Base-by-base conservation (phyloP, 1,139 yeast genomes). In the Saccharomyces hybrid region DNA sequence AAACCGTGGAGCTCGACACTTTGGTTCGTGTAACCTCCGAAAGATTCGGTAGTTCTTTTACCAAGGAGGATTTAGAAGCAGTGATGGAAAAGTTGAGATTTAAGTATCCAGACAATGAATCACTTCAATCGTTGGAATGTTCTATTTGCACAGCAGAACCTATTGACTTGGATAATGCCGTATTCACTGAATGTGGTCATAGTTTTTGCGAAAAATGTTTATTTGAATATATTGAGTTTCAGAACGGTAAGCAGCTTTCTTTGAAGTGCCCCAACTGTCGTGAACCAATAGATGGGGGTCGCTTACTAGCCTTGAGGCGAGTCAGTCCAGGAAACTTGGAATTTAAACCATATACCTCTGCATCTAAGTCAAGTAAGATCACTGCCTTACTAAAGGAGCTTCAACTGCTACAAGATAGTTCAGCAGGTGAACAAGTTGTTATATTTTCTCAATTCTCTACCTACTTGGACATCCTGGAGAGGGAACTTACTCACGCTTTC, bases 381-480 rank as follows among this genome's bases (percentile, higher is more conserved):
- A 81, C 81, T 58, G 90, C 96, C 0, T 74, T 93, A 38, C 61
- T 88, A 3, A 71, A 74, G 9, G 90, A 86, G 64, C 71, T 88
- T 42, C 75, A 77, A 55, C 74, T 69, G 47, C 72, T 86, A 19
- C 76, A 77, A 59, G 78, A 76, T 28, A 80, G 81, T 52, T 75
- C 77, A 34, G 81, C 87, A 3, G 81, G 80, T 27, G 88, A 84
- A 57, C 91, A 86, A 63, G 82, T 87, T 3, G 90, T 93, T 52
- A 93, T 93, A 0, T 91, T 93, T 67, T 89, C 97, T 0, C 98
- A 91, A 64, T 93, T 93, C 64, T 86, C 97, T 0, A 79, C 90
- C 0, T 91, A 83, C 63, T 70, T 93, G 57, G 96, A 89, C 67
- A 74, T 89, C 8, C 81, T 93, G 54, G 86, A 87, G 61, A 68